Evolutionary conservation across 1,139 yeast species (phyloP), one percentile per base, ranked within the genome.

Genomic region (Williopsis jadinii): DNA sequence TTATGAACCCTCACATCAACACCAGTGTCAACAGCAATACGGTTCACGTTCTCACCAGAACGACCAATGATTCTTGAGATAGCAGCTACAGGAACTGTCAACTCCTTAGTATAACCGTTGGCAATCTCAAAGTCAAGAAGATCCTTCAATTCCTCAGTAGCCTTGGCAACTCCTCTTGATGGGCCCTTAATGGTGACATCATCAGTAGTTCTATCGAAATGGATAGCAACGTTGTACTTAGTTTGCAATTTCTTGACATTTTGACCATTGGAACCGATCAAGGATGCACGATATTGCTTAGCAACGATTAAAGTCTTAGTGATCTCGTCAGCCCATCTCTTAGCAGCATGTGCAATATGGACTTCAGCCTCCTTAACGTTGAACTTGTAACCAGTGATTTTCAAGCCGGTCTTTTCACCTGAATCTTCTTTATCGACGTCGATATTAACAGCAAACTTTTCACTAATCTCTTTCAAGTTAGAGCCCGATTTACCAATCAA

Each of bases 401-500:
- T 63, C 36, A 92, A 73, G 30, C 71, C 71, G 13, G 83, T 78
- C 46, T 71, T 71, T 38, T 73, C 76, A 35, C 67, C 70, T 15
- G 62, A 57, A 32, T 61, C 51, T 32, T 62, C 62, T 34, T 62
- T 60, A 33, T 65, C 67, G 40, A 88, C 81, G 55, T 88, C 95
- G 49, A 94, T 74, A 53, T 73, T 75, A 49, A 86, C 88, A 37
- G 82, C 90, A 55, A 71, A 87, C 58, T 85, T 84, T n/a, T 84
- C 87, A 52, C 83, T 75, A 50, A 87, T 64, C 41, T 77, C 67
- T 53, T 77, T 75, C 59, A 92, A 66, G 58, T 80, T 77, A 35
- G 85, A 67, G 44, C 98, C 98, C 48, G 78, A 85, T 61, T 83
- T 84, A 52, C 98, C 99, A 61, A 94, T 87, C 43, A 94, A 71